These are phyloP conservation scores for Niebla homalea DNA, from an alignment of 495 filamentous ascomycete genomes.

Conservation along the genomic window DNA sequence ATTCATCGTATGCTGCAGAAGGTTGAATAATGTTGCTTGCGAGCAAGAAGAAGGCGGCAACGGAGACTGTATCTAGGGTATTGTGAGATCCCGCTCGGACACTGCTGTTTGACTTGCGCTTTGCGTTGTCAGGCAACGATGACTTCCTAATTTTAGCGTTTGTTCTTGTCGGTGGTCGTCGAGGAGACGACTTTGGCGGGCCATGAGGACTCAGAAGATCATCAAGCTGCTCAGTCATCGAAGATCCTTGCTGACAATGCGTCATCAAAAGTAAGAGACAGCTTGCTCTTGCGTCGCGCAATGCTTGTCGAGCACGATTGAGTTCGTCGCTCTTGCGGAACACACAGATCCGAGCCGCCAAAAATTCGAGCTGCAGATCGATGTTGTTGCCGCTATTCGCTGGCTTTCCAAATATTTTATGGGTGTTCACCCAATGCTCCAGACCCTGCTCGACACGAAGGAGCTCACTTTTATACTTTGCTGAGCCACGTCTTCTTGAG, in stretches of 20 bases:
- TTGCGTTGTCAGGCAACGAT: too few species aligned
- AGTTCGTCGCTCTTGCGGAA: background rate
- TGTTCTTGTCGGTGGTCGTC: too few species aligned
- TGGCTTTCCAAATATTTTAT: background rate
- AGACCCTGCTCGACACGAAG: background rate
- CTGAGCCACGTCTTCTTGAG: too few species aligned
- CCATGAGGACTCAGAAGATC: background rate
- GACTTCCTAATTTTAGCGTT: too few species aligned
- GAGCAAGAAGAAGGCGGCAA: too few species aligned
- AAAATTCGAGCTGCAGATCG: background rate
- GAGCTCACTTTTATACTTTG: too few species aligned
- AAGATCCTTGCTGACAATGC: background rate
- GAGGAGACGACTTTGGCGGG: too few species aligned
- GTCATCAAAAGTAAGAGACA: background rate
- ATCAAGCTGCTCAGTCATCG: background rate
- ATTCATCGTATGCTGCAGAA: too few species aligned
- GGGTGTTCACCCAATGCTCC: background rate
- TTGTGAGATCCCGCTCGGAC: too few species aligned
- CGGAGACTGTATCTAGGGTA: too few species aligned
- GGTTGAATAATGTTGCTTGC: too few species aligned
- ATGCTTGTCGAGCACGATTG: background rate
- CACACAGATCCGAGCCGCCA: background rate
- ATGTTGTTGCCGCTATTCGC: background rate
- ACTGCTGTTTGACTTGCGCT: too few species aligned
- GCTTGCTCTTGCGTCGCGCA: background rate